Evolutionary conservation across 306 rosid species (phyloP), one percentile per base, ranked within the genome.

Genomic region (Cyclanthera cordifolia): DNA sequence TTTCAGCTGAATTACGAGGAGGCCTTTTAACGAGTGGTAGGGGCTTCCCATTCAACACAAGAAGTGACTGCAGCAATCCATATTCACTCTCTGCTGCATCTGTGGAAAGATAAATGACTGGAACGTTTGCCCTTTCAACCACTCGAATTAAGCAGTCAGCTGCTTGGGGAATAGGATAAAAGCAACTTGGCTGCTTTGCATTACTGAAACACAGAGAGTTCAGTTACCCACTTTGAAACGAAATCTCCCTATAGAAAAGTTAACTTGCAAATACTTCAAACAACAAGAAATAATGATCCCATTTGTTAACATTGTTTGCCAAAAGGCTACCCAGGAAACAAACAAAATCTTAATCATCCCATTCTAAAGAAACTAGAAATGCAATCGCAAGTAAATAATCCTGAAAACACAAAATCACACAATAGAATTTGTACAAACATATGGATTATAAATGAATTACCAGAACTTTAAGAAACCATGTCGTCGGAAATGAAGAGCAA

Each of bases 401-500:
- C 20, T 17, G 15, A 34, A 37, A 37, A 32, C 15, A 37, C 47
- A 60, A n/a, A 60, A 13, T 59, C 67, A 23, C 11, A 37, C 47
- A 12, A 41, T 5, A 63, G 2, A 63, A 5, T 20, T 63, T 41
- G 51, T 12, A 63, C 2, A 5, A 63, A 37, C 68, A 19, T 41
- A 39, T 20, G 19, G 51, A 63, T 63, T 21, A 4, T 37, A 41
- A 63, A 23, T 45, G 53, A 1, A 64, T 64, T 78, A 92, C 98
- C 98, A 93, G 91, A 93, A 93, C 83, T 86, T 93, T 87, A 93
- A 86, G 68, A 93, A 89, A 43, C 98, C 98, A 12, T 87, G 96
- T 64, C 96, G 83, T 34, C 98, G 95, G 67, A 93, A 93, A 78
- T 93, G 98, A 66, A 93, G 75, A 0, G 98, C 95, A 1, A 87